Evolutionary conservation across 164 flowering plant genomes (phyloP).

Genomic region (Chloranthus sessilifolius): DNA sequence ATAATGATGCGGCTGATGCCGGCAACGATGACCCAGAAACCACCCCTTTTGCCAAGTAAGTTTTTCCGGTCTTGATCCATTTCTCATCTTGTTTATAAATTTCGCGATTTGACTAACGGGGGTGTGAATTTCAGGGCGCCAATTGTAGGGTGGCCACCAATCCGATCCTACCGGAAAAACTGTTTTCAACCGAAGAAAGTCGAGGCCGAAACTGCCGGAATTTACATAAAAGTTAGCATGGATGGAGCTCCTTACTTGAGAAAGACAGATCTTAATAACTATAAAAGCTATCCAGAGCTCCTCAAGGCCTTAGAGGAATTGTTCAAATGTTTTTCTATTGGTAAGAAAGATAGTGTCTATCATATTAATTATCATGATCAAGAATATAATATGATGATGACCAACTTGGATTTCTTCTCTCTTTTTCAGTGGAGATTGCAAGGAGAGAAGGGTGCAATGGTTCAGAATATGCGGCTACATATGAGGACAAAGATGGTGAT

Average conservation of each 20-base stretch:
- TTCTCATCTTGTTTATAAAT: not conserved
- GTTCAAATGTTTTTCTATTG: constrained; percentile 63
- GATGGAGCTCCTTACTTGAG: constrained; percentile 90
- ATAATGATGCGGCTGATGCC: constrained; percentile 1
- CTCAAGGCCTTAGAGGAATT: constrained; percentile 63
- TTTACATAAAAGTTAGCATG: constrained; percentile 84
- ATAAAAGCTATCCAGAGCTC: constrained; percentile 55
- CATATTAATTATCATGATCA: not conserved
- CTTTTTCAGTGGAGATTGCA: constrained; percentile 40
- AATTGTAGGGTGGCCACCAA: constrained; percentile 87
- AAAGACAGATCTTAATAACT: constrained; percentile 68
- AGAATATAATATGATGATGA: not conserved
- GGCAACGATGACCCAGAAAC: constrained; percentile 4
- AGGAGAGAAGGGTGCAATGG: constrained; percentile 72
- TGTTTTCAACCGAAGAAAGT: constrained; percentile 39
- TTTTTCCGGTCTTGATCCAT: not conserved
- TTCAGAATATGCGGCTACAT: constrained; percentile 69
- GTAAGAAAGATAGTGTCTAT: constrained; percentile 17
- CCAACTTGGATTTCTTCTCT: not conserved
- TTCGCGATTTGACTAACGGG: not conserved
- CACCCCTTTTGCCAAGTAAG: constrained; percentile 22
- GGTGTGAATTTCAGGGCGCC: constrained; percentile 41
- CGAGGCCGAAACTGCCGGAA: constrained; percentile 41
- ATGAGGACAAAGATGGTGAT: constrained; percentile 94
- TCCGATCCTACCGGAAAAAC: constrained; percentile 63